Evolutionary conservation across 1,284 basidiomycete species (phyloP).

Genomic region (Cutaneotrichosporon sp.): DNA sequence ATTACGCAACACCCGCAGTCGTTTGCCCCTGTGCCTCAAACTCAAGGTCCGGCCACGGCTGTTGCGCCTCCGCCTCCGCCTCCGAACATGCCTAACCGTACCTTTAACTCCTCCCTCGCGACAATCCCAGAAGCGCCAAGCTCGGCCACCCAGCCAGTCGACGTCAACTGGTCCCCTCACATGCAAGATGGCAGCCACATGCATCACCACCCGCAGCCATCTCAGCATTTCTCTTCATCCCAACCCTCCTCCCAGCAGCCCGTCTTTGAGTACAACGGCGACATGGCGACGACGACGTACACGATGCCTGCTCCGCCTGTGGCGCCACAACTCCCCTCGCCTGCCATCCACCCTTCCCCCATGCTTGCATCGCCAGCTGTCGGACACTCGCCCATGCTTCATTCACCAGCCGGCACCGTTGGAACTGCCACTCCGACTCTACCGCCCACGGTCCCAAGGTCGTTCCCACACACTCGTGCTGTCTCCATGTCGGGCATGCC

Average conservation of each 20-base stretch:
- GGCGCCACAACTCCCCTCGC: conserved; percentile 13
- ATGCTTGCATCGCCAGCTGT: not conserved
- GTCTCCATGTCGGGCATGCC: conserved; percentile 7
- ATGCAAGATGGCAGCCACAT: not conserved
- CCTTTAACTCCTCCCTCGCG: conserved; percentile 20
- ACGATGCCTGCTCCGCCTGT: conserved; percentile 8
- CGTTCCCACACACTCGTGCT: conserved; percentile 2
- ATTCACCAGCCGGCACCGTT: not conserved
- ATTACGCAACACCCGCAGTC: conserved; percentile 19
- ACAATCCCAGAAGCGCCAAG: conserved; percentile 27
- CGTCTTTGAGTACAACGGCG: conserved; percentile 5
- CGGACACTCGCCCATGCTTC: conserved; percentile 5
- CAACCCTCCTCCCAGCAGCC: conserved; percentile 8
- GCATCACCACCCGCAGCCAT: conserved; percentile 1
- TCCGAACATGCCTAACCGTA: conserved; percentile 14
- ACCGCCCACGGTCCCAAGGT: conserved; percentile 2
- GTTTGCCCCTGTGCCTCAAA: conserved; percentile 14
- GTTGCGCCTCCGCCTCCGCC: conserved; percentile 8
- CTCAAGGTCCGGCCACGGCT: conserved; percentile 1
- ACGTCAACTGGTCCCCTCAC: conserved; percentile 12
- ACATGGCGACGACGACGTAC: conserved; percentile 11
- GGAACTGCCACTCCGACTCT: conserved; percentile 7
- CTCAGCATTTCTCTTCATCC: conserved; percentile 4
- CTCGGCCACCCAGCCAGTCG: conserved; percentile 16
- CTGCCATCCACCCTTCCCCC: not conserved